These are phyloP conservation scores for Pseudisothecium myosuroides DNA, from an alignment of 225 moss, liverwort and hornwort genomes.

Conservation along the genomic window DNA sequence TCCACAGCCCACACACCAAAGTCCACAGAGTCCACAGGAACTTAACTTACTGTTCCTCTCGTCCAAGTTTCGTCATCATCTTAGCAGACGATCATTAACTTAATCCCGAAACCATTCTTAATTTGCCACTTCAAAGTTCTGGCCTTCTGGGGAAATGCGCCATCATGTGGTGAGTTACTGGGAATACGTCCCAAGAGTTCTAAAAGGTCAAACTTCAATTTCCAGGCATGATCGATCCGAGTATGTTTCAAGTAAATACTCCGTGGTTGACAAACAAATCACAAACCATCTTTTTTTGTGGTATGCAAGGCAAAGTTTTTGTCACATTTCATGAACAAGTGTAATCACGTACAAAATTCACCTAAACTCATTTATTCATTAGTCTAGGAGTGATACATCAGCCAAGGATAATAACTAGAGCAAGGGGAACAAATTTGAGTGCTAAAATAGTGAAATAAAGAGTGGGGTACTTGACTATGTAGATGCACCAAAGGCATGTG, in stretches of 20 bases:
- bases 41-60: background rate
- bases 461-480: background rate
- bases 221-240: background rate
- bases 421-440: background rate
- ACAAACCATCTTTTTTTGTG: background rate
- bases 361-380: background rate
- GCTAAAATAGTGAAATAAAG: too few species aligned
- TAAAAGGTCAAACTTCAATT: background rate
- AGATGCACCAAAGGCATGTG: background rate
- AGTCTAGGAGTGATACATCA: background rate
- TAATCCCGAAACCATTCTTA: background rate
- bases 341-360: background rate
- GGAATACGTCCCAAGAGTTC: background rate
- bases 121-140: background rate
- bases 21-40: background rate
- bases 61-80: background rate
- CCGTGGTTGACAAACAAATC: background rate
- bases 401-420: background rate
- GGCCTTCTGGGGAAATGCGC: background rate
- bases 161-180: background rate
- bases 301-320: too few species aligned
- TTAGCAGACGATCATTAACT: background rate
- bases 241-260: background rate
- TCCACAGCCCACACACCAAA: background rate
- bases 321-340: background rate